phyloP scores from a whole-genome alignment of 176 grass and related monocot genomes.

The Oryza australiensis region DNA sequence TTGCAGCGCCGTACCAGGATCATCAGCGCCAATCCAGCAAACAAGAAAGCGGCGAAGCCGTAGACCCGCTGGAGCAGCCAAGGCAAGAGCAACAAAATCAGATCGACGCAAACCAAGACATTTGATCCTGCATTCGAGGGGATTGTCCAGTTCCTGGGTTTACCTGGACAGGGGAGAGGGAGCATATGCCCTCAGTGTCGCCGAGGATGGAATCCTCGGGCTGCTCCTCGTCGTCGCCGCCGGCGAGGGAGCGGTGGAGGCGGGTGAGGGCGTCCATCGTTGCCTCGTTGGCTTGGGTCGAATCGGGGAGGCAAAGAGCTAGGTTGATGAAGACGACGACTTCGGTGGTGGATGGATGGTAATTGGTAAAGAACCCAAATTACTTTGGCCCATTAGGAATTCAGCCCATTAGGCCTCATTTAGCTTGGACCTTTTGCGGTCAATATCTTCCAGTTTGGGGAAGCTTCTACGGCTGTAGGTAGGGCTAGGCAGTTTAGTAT shows the following conservation, averaged over 20 bases:
- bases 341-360: not conserved
- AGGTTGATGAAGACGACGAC: not conserved
- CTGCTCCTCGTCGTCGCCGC: slow-evolving; percentile 55
- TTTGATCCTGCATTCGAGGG: not conserved
- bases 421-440: not conserved
- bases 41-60: slow-evolving; percentile 65
- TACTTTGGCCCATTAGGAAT: not conserved
- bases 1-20: slow-evolving; percentile 60
- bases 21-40: slow-evolving; percentile 76
- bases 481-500: too few relatives aligned
- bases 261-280: slow-evolving; percentile 73
- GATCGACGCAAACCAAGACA: slow-evolving; percentile 27
- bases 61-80: slow-evolving; percentile 64
- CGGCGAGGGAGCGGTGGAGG: slow-evolving; percentile 65
- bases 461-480: too few relatives aligned
- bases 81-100: slow-evolving; percentile 28
- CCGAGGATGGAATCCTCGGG: slow-evolving; percentile 60
- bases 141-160: not conserved
- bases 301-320: not conserved
- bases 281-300: not conserved
- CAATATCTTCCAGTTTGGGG: too few relatives aligned
- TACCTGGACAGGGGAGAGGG: slow-evolving; percentile 82
- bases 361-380: too few relatives aligned
- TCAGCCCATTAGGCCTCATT: not conserved
- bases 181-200: slow-evolving; percentile 58